Evolutionary conservation across 441 rosid species (phyloP).

Genomic region (Croton setiger): DNA sequence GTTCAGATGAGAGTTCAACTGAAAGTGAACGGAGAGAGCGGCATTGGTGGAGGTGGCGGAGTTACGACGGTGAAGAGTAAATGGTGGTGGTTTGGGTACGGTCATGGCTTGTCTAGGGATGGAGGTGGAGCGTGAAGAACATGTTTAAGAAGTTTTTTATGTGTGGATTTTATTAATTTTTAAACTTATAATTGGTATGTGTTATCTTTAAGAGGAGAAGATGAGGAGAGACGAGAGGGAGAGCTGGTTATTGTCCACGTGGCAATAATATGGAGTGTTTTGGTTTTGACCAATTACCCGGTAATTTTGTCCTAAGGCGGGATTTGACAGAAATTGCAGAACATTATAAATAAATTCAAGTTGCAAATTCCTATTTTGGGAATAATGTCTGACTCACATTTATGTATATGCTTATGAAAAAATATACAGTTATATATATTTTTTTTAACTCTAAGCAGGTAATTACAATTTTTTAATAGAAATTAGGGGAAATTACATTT

Average conservation of each 20-base stretch:
- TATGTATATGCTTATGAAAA: no score
- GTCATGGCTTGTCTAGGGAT: conserved; percentile 22
- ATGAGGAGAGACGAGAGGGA: not conserved
- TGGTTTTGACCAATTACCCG: conserved; percentile 1
- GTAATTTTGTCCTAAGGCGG: not conserved
- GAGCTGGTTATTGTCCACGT: not conserved
- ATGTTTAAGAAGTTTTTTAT: not conserved
- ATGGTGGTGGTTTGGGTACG: not conserved
- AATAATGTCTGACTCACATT: no score
- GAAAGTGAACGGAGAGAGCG: not conserved
- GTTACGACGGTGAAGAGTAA: conserved; percentile 2
- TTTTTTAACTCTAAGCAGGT: no score
- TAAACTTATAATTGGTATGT: not conserved
- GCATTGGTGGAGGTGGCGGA: conserved; percentile 24
- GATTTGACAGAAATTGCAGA: no score
- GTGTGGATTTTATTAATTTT: not conserved
- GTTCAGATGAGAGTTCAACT: conserved; percentile 9
- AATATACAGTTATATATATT: no score
- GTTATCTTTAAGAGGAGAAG: not conserved
- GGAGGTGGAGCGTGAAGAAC: not conserved
- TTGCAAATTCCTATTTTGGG: no score
- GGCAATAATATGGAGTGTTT: not conserved
- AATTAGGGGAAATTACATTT: no score
- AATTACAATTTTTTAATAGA: no score
- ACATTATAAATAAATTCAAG: no score